Base-by-base conservation (phyloP, 495 filamentous ascomycete species). In the Evernia prunastri region DNA sequence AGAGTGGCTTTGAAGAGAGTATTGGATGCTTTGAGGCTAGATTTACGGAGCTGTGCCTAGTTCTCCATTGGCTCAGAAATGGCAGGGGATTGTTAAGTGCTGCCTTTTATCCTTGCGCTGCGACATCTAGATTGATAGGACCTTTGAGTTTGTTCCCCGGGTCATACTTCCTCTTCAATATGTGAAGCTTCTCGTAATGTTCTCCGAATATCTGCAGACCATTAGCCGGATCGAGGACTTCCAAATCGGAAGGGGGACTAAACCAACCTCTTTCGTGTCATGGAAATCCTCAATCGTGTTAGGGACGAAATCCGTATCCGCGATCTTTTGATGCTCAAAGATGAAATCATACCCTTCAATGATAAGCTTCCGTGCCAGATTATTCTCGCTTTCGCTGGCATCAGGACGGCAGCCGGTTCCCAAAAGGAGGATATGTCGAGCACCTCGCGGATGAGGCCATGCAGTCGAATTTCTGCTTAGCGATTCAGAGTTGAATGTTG, bases 11-110 rank as follows among this genome's bases (percentile, higher is more conserved):
- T n/a, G n/a, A n/a, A n/a, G n/a, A n/a, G n/a, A n/a, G n/a, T n/a
- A n/a, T n/a, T n/a, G n/a, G n/a, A n/a, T n/a, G n/a, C n/a, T n/a
- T n/a, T n/a, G n/a, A n/a, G n/a, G n/a, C n/a, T n/a, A n/a, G n/a
- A n/a, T n/a, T n/a, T n/a, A n/a, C n/a, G n/a, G n/a, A n/a, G n/a
- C n/a, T n/a, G n/a, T 66, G 61, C 79, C 73, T 40, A 79, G 65
- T 58, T 71, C 65, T 1, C 77, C 78, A 63, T 78, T 78, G 53
- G 80, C 66, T 51, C 71, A 80, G 64, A 80, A 79, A n/a, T n/a
- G n/a, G n/a, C n/a, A n/a, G n/a, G n/a, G n/a, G 36, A 12, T 0
- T 20, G 40, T 20, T 49, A 23, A 49, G 3, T 25, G 23, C 45
- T 27, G 13, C 6, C 23, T 49, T 49, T 23, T 49, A 49, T 27